Base-by-base conservation (phyloP, 208 protist genomes). In the Crithidia fasciculata region DNA sequence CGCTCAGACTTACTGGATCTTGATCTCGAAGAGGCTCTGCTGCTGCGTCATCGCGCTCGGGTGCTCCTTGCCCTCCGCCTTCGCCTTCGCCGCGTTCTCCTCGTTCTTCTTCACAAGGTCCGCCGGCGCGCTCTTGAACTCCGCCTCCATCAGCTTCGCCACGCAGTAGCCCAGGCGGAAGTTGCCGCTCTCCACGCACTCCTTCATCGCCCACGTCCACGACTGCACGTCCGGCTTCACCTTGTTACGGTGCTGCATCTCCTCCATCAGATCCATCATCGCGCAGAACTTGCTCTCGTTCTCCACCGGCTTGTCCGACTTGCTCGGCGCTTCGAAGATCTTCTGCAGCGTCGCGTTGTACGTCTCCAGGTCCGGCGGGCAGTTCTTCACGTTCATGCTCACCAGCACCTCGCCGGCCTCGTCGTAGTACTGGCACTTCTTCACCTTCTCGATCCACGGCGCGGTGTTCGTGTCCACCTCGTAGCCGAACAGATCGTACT, bases 361-460 rank as follows among this genome's bases (percentile, higher is more conserved):
- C 60, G 91, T 92, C 69, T 86, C 86, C 70, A 96, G 80, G 75
- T 96, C 91, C 28, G 91, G 91, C 18, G 91, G 91, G 87, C 89
- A 94, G 88, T 96, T 96, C 80, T 88, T 89, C 74, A 93, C 85
- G 76, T 96, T 96, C 91, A 96, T 96, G 81, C 78, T 85, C 74
- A 96, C 91, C 28, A 96, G 80, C 65, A 95, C 82, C 82, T 96
- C 91, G 64, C 91, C 91, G 63, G 91, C 91, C 64, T 96, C 89
- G 77, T 96, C 89, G 81, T 94, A 96, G 80, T 88, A 91, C 76
- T 88, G 84, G 77, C 85, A 92, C 62, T 77, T 84, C 70, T 91
- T 88, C 71, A 95, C 92, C 78, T 91, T 89, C 68, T 90, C 83
- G 74, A 95, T 95, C 86, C 89, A 96, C 68, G 85, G 85, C 37